Percentiles rank a stretch among this genome's conserved stretches.
These are phyloP conservation scores for Cladosporium sp. DNA, from an alignment of 2,329 filamentous ascomycete species.

Conservation along the genomic window DNA sequence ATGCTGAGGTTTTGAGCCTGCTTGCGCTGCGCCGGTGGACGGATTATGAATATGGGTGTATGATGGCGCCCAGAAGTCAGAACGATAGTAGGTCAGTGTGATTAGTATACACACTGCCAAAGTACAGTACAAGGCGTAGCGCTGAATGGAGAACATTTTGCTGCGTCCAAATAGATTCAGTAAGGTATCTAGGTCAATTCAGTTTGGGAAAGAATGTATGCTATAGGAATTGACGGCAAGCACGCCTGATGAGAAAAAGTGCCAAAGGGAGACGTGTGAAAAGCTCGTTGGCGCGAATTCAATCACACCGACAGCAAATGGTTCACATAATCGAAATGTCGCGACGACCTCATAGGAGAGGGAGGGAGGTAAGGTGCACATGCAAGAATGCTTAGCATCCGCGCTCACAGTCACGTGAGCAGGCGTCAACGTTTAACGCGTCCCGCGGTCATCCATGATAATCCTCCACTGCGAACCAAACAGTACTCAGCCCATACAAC, in stretches of 20 bases:
- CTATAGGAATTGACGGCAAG: background rate
- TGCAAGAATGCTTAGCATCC: background rate
- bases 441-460: background rate
- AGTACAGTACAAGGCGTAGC: slow-evolving; percentile 34
- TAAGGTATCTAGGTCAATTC: no score
- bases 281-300: no score
- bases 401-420: background rate
- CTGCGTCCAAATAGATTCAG: background rate
- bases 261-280: no score
- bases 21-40: no score
- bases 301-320: no score
- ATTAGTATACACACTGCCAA: slow-evolving; percentile 34
- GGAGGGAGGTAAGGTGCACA: background rate
- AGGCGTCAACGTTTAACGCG: background rate
- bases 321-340: background rate
- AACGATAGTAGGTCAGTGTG: slow-evolving; percentile 34
- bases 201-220: background rate
- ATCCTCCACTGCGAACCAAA: background rate
- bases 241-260: background rate
- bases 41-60: background rate
- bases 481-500: background rate
- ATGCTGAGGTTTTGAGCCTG: background rate
- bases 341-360: background rate
- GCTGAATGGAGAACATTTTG: slow-evolving; percentile 37
- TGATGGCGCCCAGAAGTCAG: background rate